Percentiles rank a stretch among this genome's conserved stretches.
Evolutionary conservation across 257 asterid species (phyloP).

Genomic region (Solanum neorickii): DNA sequence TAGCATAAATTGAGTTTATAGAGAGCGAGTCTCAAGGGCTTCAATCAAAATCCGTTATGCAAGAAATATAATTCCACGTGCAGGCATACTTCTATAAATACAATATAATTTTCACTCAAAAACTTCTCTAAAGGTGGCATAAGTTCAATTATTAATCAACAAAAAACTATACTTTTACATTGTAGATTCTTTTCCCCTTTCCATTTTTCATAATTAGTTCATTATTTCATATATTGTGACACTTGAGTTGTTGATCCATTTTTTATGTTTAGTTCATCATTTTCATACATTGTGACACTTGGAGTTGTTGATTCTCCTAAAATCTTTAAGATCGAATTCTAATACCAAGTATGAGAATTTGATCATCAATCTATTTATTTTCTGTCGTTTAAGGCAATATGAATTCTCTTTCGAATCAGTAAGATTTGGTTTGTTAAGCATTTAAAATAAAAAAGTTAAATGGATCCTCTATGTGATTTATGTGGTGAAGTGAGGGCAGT

Average conservation of each 20-base stretch:
- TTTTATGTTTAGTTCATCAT: background rate
- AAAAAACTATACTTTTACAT: background rate
- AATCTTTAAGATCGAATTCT: background rate
- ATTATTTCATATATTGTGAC: background rate
- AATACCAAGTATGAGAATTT: background rate
- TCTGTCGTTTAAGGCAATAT: background rate
- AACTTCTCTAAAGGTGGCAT: background rate
- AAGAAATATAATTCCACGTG: background rate
- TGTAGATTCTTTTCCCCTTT: background rate
- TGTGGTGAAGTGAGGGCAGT: constrained; percentile 42
- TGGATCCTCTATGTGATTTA: constrained; percentile 46
- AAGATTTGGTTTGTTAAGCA: too few relatives aligned
- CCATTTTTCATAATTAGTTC: background rate
- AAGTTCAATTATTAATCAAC: background rate
- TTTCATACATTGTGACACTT: background rate
- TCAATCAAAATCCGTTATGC: background rate
- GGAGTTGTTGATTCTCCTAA: background rate
- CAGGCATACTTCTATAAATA: background rate
- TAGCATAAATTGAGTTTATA: background rate
- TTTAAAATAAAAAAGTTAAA: background rate
- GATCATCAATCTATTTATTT: background rate
- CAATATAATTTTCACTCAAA: background rate
- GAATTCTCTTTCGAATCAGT: background rate
- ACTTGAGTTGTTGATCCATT: background rate
- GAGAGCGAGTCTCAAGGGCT: background rate